These are phyloP conservation scores for Penicillium sp. DNA, from an alignment of 2,329 filamentous ascomycete species.

Conservation along the genomic window DNA sequence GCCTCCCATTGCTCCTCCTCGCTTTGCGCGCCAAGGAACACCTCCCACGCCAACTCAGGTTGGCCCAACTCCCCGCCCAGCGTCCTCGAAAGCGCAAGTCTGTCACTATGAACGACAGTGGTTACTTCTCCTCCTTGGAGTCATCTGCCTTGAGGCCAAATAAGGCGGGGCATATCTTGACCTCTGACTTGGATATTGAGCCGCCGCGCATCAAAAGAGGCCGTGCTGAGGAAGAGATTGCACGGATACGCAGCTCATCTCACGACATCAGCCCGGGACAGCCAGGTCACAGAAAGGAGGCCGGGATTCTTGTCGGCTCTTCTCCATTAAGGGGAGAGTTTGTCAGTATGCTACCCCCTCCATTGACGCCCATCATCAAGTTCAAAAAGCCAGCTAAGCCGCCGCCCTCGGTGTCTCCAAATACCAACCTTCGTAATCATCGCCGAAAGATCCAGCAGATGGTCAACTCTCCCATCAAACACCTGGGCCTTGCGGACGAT, in stretches of 20 bases:
- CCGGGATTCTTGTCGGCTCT: constrained; percentile 52
- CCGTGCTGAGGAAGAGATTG: constrained; percentile 93
- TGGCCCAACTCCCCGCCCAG: constrained; percentile 61
- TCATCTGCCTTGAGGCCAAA: constrained; percentile 80
- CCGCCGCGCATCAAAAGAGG: constrained; percentile 81
- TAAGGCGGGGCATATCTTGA: constrained; percentile 62
- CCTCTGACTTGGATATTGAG: constrained; percentile 71
- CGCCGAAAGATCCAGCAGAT: constrained; percentile 77
- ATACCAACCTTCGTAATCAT: constrained; percentile 86
- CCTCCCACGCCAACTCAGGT: constrained; percentile 66
- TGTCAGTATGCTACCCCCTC: constrained; percentile 63
- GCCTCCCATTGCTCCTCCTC: constrained; percentile 69
- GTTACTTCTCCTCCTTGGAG: constrained; percentile 93
- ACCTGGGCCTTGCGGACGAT: constrained; percentile 41
- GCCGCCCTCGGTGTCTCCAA: constrained; percentile 80
- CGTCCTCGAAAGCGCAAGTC: constrained; percentile 74
- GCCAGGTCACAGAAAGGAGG: constrained; percentile 42
- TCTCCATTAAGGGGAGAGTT: constrained; percentile 65
- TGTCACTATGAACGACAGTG: constrained; percentile 83
- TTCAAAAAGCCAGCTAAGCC: constrained; percentile 66
- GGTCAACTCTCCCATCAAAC: constrained; percentile 70
- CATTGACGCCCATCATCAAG: constrained; percentile 79
- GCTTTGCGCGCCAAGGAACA: constrained; percentile 63
- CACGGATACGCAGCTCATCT: constrained; percentile 84
- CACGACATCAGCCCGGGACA: constrained; percentile 77